Conservation (phyloP, 176 grass and related monocot genomes). For the Triticum timopheevii region DNA sequence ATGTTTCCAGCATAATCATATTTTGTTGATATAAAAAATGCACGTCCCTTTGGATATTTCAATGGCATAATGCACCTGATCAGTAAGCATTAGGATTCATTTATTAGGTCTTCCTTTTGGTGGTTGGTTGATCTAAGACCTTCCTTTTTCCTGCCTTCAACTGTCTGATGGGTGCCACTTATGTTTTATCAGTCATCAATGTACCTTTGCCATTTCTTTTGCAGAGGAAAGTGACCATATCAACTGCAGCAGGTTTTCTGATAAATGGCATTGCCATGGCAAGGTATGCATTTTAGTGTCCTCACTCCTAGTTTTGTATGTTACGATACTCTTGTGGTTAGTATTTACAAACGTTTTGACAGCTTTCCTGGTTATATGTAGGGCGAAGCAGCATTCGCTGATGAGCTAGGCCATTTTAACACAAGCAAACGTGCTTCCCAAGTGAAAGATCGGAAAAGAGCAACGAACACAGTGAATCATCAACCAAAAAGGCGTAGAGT, state of each 20-base stretch:
- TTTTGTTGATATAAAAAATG: neutral
- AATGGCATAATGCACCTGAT: constrained; percentile 6
- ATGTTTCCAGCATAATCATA: neutral
- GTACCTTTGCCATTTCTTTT: constrained; percentile 8
- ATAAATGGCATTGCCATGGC: neutral
- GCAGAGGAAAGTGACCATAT: constrained; percentile 1
- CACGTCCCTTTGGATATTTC: neutral
- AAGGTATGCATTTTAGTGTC: constrained; percentile 10
- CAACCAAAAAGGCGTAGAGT: neutral
- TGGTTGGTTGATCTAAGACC: constrained; percentile 19
- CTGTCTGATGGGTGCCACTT: constrained; percentile 3
- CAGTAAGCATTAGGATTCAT: constrained; percentile 12
- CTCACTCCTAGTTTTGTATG: neutral
- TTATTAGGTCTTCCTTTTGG: constrained; percentile 17
- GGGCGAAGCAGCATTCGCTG: neutral
- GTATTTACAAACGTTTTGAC: neutral
- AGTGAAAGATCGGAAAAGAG: neutral
- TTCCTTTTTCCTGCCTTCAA: neutral
- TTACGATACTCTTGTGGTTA: neutral
- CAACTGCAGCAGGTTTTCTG: neutral
- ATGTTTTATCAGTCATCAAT: constrained; percentile 16
- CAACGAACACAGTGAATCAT: neutral
- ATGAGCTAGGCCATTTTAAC: neutral
- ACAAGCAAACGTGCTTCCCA: neutral
- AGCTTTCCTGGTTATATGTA: constrained; percentile 27